phyloP scores from a whole-genome alignment of 352 stramenopile species.

The Pythium insidiosum region DNA sequence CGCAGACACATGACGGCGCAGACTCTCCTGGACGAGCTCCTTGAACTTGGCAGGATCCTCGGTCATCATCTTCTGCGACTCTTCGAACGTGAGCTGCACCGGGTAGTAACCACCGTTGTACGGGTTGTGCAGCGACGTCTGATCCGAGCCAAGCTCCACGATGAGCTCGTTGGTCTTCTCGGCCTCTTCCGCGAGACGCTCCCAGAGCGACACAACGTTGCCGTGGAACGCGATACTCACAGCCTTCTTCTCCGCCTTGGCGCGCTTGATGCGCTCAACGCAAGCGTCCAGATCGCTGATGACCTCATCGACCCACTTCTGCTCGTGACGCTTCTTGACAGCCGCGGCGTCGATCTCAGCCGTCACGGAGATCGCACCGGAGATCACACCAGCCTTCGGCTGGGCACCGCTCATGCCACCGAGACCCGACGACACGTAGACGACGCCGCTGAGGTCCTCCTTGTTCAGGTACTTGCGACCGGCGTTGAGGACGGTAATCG shows the following conservation, averaged over 20 bases:
- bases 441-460: constrained; percentile 61
- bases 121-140: constrained; percentile 88
- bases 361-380: constrained; percentile 79
- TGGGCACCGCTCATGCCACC: constrained; percentile 86
- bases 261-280: constrained; percentile 47
- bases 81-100: constrained; percentile 74
- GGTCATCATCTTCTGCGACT: constrained; percentile 76
- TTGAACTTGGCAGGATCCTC: constrained; percentile 71
- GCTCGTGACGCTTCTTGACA: constrained; percentile 79
- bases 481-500: constrained; percentile 86
- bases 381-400: constrained; percentile 79
- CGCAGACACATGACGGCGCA: constrained; percentile 67
- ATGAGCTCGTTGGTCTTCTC: constrained; percentile 66
- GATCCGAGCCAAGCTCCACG: constrained; percentile 82
- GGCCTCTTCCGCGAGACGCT: constrained; percentile 63
- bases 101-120: constrained; percentile 89
- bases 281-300: constrained; percentile 56
- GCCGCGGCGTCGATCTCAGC: constrained; percentile 73
- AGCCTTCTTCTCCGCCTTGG: constrained; percentile 47
- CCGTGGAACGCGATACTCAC: constrained; percentile 81
- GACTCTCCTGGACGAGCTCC: constrained; percentile 63
- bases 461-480: constrained; percentile 80
- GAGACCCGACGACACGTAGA: constrained; percentile 83
- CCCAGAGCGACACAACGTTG: constrained; percentile 86
- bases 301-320: constrained; percentile 85